Conservation (phyloP, 495 filamentous ascomycete genomes). For the Extremus antarcticus region DNA sequence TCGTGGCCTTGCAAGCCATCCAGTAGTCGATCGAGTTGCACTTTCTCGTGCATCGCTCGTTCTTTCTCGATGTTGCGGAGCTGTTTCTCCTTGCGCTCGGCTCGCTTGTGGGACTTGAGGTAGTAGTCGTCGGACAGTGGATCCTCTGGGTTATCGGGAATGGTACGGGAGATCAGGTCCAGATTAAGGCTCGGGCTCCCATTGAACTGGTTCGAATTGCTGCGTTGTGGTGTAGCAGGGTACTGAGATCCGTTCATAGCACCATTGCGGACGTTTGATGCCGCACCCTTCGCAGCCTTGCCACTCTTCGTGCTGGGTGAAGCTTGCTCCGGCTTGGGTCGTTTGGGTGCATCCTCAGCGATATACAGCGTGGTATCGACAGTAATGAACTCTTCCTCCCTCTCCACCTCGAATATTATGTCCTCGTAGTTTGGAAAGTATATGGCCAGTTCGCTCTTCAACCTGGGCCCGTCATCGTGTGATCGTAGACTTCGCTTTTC, state of each 20-base stretch:
- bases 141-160: constrained; percentile 41
- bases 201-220: constrained; percentile 31
- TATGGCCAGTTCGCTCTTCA: constrained; percentile 76
- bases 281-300: constrained; percentile 8
- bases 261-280: constrained; percentile 15
- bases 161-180: constrained; percentile 36
- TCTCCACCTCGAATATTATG: constrained; percentile 68
- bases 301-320: constrained; percentile 2
- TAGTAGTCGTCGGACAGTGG: constrained; percentile 59
- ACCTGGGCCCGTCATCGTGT: constrained; percentile 42
- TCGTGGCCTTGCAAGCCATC: constrained; percentile 82
- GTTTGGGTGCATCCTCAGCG: constrained; percentile 34
- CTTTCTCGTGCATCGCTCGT: constrained; percentile 81
- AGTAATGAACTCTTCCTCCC: constrained; percentile 56
- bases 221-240: constrained; percentile 22
- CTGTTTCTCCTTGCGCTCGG: constrained; percentile 82
- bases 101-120: constrained; percentile 58
- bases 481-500: constrained; percentile 34
- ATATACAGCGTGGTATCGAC: constrained; percentile 51
- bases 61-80: constrained; percentile 89
- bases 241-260: constrained; percentile 11
- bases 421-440: constrained; percentile 91
- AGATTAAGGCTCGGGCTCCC: constrained; percentile 48
- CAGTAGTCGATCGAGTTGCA: constrained; percentile 72
- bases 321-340: constrained; percentile 7